These are phyloP conservation scores for Tinospora cordifolia DNA, from an alignment of 164 flowering plant species.

Conservation along the genomic window DNA sequence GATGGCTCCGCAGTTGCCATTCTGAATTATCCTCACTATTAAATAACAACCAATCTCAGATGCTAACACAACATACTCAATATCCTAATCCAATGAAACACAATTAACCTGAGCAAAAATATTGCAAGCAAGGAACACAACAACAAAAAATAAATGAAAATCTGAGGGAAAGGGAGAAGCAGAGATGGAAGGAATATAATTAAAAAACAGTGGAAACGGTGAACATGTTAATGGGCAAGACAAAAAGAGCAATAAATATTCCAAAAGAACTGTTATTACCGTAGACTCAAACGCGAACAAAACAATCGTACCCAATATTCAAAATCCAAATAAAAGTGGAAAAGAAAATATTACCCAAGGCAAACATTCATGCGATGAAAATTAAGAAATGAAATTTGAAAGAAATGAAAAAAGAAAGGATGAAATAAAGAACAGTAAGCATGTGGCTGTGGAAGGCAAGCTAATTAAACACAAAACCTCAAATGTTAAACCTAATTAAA, in stretches of 20 bases:
- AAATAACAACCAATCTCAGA: background rate
- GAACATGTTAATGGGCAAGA: too few relatives aligned
- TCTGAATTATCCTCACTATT: background rate
- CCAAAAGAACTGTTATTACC: background rate
- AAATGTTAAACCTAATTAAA: background rate
- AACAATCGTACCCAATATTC: background rate
- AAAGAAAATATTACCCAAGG: background rate
- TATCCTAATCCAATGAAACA: too few relatives aligned
- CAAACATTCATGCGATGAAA: background rate
- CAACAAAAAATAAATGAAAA: too few relatives aligned
- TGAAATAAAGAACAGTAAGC: too few relatives aligned
- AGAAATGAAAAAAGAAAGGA: too few relatives aligned
- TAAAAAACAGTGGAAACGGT: too few relatives aligned
- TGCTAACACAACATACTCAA: too few relatives aligned
- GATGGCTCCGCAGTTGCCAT: constrained; percentile 60
- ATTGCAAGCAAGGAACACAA: too few relatives aligned
- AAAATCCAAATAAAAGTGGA: background rate
- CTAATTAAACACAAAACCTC: background rate
- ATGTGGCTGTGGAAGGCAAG: too few relatives aligned
- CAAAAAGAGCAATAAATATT: background rate
- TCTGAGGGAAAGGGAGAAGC: too few relatives aligned
- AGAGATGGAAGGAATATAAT: too few relatives aligned
- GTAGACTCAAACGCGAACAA: background rate
- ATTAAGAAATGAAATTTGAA: background rate
- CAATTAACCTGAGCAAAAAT: too few relatives aligned